Percentiles rank a stretch among this genome's conserved stretches.
Evolutionary conservation across 306 rosid species (phyloP).

Genomic region (Abrus pulchellus): DNA sequence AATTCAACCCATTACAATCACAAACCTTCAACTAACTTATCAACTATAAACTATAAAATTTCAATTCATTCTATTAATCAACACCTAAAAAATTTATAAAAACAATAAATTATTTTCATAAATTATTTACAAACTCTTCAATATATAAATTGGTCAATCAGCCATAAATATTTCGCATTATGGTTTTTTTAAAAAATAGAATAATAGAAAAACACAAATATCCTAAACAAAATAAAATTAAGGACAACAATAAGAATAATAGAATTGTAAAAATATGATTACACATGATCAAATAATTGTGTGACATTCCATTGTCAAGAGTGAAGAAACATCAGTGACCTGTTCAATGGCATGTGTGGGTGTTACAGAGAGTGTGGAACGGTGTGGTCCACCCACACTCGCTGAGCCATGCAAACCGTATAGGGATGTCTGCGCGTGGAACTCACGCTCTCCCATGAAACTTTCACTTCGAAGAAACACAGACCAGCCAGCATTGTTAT

Average conservation of each 20-base stretch:
- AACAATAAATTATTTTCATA: too few species aligned
- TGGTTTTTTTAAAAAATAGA: too few species aligned
- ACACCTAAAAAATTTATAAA: too few species aligned
- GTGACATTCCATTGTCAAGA: constrained; percentile 14
- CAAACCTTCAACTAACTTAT: too few species aligned
- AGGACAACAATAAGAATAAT: constrained; percentile 11
- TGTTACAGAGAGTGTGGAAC: background rate
- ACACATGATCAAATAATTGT: constrained; percentile 19
- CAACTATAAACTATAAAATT: too few species aligned
- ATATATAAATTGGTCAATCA: too few species aligned
- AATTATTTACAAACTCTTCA: too few species aligned
- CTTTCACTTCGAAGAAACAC: background rate
- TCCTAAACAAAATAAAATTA: constrained; percentile 8
- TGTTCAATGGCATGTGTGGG: background rate
- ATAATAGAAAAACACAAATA: background rate
- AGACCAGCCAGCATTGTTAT: constrained; percentile 46
- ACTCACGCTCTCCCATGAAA: background rate
- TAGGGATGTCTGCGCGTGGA: background rate
- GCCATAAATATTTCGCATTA: too few species aligned
- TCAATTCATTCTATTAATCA: too few species aligned
- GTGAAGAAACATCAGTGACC: background rate
- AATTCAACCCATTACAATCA: too few species aligned
- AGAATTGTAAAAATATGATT: constrained; percentile 9
- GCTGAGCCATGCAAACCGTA: background rate
- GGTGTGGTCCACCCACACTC: background rate